phyloP scores from a whole-genome alignment of 805 yeast species.

The Debaryomyces maramus region DNA sequence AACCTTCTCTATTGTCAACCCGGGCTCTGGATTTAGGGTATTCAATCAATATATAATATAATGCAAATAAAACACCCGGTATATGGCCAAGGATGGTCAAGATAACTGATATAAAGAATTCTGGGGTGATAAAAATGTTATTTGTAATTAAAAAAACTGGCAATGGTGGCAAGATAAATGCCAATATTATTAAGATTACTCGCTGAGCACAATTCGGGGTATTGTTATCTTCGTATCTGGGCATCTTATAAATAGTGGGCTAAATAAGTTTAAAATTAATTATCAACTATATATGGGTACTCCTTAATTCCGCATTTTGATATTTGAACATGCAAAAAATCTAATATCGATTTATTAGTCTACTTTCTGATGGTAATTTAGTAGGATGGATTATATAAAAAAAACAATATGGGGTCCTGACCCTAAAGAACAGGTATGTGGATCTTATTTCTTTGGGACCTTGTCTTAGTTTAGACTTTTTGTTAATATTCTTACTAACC shows the following conservation, averaged over 20 bases:
- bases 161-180: slow-evolving; percentile 38
- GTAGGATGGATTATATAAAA: slow-evolving; percentile 85
- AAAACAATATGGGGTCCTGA: slow-evolving; percentile 95
- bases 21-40: slow-evolving; percentile 10
- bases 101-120: slow-evolving; percentile 30
- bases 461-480: too few species aligned
- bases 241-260: background rate
- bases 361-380: too few species aligned
- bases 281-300: background rate
- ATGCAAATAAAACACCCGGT: slow-evolving; percentile 34
- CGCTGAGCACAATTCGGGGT: slow-evolving; percentile 15
- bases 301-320: background rate
- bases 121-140: slow-evolving; percentile 32
- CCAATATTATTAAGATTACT: slow-evolving; percentile 29
- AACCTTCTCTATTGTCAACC: slow-evolving; percentile 14
- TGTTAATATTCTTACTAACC: too few species aligned
- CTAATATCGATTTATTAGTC: too few species aligned
- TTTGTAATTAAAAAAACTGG: slow-evolving; percentile 33
- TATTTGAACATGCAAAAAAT: too few species aligned
- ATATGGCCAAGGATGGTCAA: slow-evolving; percentile 33
- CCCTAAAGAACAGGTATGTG: slow-evolving; percentile 77
- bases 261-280: background rate
- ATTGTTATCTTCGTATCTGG: slow-evolving; percentile 1
- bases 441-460: too few species aligned
- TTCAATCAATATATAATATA: slow-evolving; percentile 27